Evolutionary conservation across 495 filamentous ascomycete genomes (phyloP).

Genomic region (Sabuloglossum arenarium): DNA sequence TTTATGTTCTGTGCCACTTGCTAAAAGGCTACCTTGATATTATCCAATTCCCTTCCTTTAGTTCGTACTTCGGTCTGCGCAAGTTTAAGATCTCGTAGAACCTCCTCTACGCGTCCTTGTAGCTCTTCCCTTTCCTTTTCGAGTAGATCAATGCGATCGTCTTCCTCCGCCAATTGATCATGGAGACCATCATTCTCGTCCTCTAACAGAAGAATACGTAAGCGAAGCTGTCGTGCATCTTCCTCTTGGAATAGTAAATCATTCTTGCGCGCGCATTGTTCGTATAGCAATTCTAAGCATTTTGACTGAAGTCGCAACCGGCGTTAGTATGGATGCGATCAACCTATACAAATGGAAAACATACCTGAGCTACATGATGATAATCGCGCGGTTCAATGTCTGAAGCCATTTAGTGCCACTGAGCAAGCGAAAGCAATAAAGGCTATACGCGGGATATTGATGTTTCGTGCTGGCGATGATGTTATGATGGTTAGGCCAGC

Average conservation of each 20-base stretch:
- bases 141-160: slow-evolving; percentile 27
- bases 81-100: slow-evolving; percentile 30
- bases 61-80: slow-evolving; percentile 33
- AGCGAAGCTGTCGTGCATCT: slow-evolving; percentile 35
- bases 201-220: slow-evolving; percentile 44
- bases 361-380: background rate
- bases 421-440: background rate
- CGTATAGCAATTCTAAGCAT: slow-evolving; percentile 43
- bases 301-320: slow-evolving; percentile 19
- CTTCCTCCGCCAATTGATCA: slow-evolving; percentile 33
- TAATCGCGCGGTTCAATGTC: background rate
- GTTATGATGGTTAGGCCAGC: no score
- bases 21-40: slow-evolving; percentile 33
- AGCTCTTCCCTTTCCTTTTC: slow-evolving; percentile 31
- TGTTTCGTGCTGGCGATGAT: background rate
- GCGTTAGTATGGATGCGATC: background rate
- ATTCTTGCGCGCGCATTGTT: slow-evolving; percentile 31
- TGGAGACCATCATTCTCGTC: slow-evolving; percentile 50
- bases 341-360: background rate
- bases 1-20: slow-evolving; percentile 1
- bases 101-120: slow-evolving; percentile 32
- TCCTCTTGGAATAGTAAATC: slow-evolving; percentile 46
- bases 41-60: slow-evolving; percentile 41
- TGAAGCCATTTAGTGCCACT: background rate
- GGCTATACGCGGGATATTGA: background rate